These are phyloP conservation scores for Lactifluus subvellereus DNA, from an alignment of 768 basidiomycete species.

Conservation along the genomic window DNA sequence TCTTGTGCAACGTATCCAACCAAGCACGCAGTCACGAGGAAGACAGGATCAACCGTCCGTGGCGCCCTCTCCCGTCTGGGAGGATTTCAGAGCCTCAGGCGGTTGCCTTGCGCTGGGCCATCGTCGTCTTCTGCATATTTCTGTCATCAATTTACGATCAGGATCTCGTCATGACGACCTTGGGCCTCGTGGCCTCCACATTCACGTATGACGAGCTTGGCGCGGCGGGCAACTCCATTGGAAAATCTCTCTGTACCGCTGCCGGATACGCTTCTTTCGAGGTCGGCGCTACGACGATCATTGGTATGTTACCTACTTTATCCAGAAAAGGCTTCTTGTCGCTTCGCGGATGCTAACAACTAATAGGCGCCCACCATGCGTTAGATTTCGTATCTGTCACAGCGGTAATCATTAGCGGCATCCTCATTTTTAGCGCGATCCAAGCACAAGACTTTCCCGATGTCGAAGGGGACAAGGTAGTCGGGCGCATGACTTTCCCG, in stretches of 20 bases:
- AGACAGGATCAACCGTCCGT: constrained; percentile 27
- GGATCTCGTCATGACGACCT: constrained; percentile 21
- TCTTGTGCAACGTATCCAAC: constrained; percentile 28
- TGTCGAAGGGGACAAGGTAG: constrained; percentile 25
- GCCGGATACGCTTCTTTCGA: constrained; percentile 25
- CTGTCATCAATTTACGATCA: constrained; percentile 16
- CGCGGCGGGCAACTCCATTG: constrained; percentile 10
- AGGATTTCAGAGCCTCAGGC: constrained; percentile 23
- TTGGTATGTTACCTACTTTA: constrained; percentile 10
- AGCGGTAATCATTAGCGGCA: constrained; percentile 21
- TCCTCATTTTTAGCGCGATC: constrained; percentile 25
- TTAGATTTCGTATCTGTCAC: constrained; percentile 21
- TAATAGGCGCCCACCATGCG: neutral
- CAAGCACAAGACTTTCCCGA: constrained; percentile 28
- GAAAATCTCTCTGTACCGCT: constrained; percentile 24
- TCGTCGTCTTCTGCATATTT: constrained; percentile 20
- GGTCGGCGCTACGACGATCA: constrained; percentile 22
- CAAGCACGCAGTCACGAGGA: constrained; percentile 25
- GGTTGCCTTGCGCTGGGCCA: constrained; percentile 22
- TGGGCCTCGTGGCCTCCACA: constrained; percentile 24
- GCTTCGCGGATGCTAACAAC: neutral
- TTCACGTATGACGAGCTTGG: constrained; percentile 21
- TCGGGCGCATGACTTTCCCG: constrained; percentile 26
- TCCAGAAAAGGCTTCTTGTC: neutral
- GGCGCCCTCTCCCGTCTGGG: constrained; percentile 28